A percentile compares a stretch with the other conserved stretches of the same genome.
phyloP scores from a whole-genome alignment of 805 yeast species.

The Lipomyces japonicus region DNA sequence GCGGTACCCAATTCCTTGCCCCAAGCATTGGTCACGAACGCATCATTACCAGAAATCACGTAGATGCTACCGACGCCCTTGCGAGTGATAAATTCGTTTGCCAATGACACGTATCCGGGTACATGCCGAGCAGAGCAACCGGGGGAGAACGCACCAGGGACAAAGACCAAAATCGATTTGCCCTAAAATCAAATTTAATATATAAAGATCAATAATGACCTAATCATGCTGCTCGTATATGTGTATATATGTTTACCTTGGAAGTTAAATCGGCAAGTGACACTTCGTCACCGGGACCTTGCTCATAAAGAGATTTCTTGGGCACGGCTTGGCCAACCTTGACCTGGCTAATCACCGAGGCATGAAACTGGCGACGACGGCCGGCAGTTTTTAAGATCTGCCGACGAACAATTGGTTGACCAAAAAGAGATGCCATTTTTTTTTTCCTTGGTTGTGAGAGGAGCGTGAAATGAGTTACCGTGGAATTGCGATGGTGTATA shows the following conservation, averaged over 20 bases:
- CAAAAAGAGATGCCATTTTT: too few species aligned
- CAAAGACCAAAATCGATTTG: constrained; percentile 55
- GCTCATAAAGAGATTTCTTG: constrained; percentile 49
- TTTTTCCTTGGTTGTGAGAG: too few species aligned
- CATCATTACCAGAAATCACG: constrained; percentile 78
- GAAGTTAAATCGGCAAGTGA: constrained; percentile 45
- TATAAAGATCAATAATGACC: background rate
- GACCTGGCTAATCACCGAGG: constrained; percentile 34
- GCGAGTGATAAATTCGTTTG: constrained; percentile 48
- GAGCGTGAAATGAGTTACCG: too few species aligned
- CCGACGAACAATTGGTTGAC: too few species aligned
- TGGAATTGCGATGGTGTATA: too few species aligned
- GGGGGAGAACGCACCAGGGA: constrained; percentile 78
- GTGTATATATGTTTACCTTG: too few species aligned
- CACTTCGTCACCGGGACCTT: constrained; percentile 61
- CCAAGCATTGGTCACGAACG: constrained; percentile 85
- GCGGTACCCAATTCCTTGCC: constrained; percentile 41
- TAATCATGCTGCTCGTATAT: background rate
- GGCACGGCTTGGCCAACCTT: constrained; percentile 63
- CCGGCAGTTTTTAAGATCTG: too few species aligned
- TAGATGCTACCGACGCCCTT: constrained; percentile 64
- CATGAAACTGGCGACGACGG: constrained; percentile 35
- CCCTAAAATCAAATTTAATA: constrained; percentile 38
- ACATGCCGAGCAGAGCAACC: constrained; percentile 70
- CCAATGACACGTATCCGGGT: constrained; percentile 63